Evolutionary conservation across 441 rosid species (phyloP).

Genomic region (Arabidopsis lyrata): DNA sequence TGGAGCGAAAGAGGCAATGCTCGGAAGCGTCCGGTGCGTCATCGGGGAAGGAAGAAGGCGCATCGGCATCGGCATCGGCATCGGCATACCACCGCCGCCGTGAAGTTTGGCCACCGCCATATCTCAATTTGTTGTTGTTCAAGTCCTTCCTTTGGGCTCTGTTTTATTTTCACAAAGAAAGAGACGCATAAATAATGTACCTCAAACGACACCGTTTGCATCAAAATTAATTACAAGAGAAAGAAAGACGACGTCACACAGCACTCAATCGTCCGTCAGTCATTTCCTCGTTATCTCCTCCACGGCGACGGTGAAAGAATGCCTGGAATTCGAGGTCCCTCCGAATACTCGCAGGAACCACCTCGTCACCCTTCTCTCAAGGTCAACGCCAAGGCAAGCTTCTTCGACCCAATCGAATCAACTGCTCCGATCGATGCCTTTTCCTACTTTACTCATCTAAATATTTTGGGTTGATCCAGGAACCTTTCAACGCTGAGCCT

Average conservation of each 20-base stretch:
- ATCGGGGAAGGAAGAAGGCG: constrained; percentile 35
- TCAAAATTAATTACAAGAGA: too few species aligned
- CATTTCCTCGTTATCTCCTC: neutral
- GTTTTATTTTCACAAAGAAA: too few species aligned
- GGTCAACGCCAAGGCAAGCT: constrained; percentile 75
- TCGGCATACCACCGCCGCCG: constrained; percentile 10
- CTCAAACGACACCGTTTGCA: neutral
- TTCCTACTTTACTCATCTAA: too few species aligned
- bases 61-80: too few species aligned
- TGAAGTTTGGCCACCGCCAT: constrained; percentile 47
- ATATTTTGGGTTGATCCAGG: constrained; percentile 52
- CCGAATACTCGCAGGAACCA: constrained; percentile 80
- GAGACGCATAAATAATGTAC: neutral
- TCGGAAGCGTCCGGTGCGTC: constrained; percentile 32
- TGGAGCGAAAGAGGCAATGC: constrained; percentile 46
- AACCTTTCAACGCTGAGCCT: constrained; percentile 98
- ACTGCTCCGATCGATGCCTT: too few species aligned
- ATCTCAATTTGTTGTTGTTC: neutral
- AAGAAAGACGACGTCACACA: neutral
- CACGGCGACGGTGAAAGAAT: constrained; percentile 40
- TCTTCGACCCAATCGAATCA: neutral
- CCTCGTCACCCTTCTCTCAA: constrained; percentile 76
- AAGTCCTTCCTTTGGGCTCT: neutral
- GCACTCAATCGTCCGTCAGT: neutral
- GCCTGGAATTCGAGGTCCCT: constrained; percentile 87